A percentile compares a stretch with the other conserved stretches of the same genome.
phyloP scores from a whole-genome alignment of 2,329 filamentous ascomycete genomes.

The Nemania diffusa region DNA sequence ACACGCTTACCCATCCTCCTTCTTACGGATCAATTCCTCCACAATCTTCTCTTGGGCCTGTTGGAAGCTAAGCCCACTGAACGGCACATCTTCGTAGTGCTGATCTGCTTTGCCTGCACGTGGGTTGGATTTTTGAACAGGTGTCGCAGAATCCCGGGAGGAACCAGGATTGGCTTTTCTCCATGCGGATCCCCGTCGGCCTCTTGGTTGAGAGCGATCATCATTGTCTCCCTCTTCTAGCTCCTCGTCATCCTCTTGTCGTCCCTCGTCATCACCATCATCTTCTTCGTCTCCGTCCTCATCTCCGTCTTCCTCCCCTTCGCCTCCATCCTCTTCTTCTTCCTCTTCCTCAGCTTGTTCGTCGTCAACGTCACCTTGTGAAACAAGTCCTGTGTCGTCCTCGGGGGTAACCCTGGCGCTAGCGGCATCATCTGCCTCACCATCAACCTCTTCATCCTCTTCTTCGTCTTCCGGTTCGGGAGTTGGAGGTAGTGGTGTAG shows the following conservation, averaged over 20 bases:
- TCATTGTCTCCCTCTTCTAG: constrained; percentile 40
- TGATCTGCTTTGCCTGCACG: constrained; percentile 59
- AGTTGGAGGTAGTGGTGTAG: constrained; percentile 73
- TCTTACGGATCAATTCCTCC: constrained; percentile 75
- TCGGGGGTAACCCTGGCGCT: constrained; percentile 31
- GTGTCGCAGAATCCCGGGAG: constrained; percentile 44
- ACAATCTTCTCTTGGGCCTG: constrained; percentile 88
- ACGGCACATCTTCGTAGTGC: constrained; percentile 67
- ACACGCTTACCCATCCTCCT: constrained; percentile 69
- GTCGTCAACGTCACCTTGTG: constrained; percentile 43
- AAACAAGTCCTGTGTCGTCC: constrained; percentile 45
- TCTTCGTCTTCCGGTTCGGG: constrained; percentile 55
- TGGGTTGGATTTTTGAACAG: constrained; percentile 45
- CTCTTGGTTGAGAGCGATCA: constrained; percentile 36
- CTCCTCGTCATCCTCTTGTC: constrained; percentile 45
- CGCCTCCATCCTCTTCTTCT: constrained; percentile 36
- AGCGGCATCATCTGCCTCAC: constrained; percentile 36
- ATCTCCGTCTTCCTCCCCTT: constrained; percentile 48
- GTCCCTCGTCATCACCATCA: constrained; percentile 40
- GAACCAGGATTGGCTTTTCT: constrained; percentile 51
- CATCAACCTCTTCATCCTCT: constrained; percentile 39
- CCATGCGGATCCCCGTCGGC: constrained; percentile 41
- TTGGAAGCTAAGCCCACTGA: constrained; percentile 80
- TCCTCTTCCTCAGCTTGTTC: constrained; percentile 39
- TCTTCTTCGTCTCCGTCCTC: constrained; percentile 45